These are phyloP conservation scores for Aspergillus melleus DNA, from an alignment of 2,329 filamentous ascomycete genomes.

Conservation along the genomic window DNA sequence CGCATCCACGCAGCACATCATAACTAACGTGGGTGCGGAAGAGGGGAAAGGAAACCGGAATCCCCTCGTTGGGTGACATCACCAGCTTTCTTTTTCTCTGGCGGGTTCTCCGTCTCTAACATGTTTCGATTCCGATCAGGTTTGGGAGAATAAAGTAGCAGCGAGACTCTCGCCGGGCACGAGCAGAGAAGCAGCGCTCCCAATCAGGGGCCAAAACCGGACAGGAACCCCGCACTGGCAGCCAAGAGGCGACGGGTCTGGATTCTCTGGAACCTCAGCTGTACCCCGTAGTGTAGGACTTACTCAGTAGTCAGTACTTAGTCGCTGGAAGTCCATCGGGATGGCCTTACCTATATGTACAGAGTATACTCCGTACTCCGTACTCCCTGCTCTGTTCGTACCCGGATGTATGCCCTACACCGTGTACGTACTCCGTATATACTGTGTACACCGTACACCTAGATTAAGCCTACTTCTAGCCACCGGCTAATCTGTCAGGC, in stretches of 20 bases:
- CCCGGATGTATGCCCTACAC: no score
- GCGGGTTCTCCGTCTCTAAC: no score
- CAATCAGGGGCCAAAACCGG: constrained; percentile 14
- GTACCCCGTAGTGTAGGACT: no score
- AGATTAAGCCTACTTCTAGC: no score
- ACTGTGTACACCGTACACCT: background rate
- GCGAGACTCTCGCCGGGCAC: constrained; percentile 1
- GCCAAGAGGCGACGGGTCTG: no score
- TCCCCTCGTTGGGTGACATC: constrained; percentile 15
- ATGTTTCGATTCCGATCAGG: background rate
- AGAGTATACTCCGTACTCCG: no score
- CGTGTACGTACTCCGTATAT: no score
- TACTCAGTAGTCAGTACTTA: no score
- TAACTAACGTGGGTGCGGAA: background rate
- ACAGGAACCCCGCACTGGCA: constrained; percentile 18
- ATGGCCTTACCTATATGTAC: no score
- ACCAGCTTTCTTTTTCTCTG: background rate
- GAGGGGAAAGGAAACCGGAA: background rate
- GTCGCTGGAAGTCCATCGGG: no score
- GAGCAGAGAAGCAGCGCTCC: constrained; percentile 5
- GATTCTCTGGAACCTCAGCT: no score
- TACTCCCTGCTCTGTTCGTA: background rate
- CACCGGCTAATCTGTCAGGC: background rate
- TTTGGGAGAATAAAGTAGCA: constrained; percentile 19
- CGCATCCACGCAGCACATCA: background rate